Evolutionary conservation across 331 rosid genomes (phyloP).

Genomic region (Telfairia occidentalis): DNA sequence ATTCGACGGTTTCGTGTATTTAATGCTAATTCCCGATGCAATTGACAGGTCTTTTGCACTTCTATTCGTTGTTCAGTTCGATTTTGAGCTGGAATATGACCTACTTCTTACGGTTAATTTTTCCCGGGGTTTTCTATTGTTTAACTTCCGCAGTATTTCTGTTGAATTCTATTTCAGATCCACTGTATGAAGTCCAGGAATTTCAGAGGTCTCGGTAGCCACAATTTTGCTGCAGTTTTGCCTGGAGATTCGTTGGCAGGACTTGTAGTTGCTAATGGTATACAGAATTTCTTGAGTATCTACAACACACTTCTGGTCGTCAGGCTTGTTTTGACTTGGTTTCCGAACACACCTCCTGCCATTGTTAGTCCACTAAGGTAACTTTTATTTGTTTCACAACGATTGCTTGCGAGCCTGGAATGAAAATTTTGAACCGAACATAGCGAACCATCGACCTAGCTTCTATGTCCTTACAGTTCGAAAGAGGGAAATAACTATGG

Average conservation of each 20-base stretch:
- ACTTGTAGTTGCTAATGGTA: conserved; percentile 67
- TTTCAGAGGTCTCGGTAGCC: conserved; percentile 22
- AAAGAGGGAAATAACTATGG: background rate
- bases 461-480: background rate
- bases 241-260: conserved; percentile 94
- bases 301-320: conserved; percentile 74
- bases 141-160: background rate
- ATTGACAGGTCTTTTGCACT: background rate
- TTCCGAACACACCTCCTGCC: conserved; percentile 82
- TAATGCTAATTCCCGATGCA: background rate
- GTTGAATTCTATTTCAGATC: conserved; percentile 39
- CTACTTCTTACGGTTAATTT: background rate
- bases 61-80: background rate
- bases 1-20: background rate
- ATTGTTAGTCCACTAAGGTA: conserved; percentile 86
- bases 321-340: conserved; percentile 95
- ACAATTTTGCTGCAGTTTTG: conserved; percentile 75
- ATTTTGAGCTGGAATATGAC: background rate
- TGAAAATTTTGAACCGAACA: background rate
- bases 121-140: background rate
- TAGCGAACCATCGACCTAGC: background rate
- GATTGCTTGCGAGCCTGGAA: background rate
- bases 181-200: conserved; percentile 27
- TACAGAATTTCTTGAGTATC: conserved; percentile 66
- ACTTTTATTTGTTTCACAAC: background rate